These are phyloP conservation scores for Penicillium brevicompactum DNA, from an alignment of 2,329 filamentous ascomycete genomes.

Conservation along the genomic window DNA sequence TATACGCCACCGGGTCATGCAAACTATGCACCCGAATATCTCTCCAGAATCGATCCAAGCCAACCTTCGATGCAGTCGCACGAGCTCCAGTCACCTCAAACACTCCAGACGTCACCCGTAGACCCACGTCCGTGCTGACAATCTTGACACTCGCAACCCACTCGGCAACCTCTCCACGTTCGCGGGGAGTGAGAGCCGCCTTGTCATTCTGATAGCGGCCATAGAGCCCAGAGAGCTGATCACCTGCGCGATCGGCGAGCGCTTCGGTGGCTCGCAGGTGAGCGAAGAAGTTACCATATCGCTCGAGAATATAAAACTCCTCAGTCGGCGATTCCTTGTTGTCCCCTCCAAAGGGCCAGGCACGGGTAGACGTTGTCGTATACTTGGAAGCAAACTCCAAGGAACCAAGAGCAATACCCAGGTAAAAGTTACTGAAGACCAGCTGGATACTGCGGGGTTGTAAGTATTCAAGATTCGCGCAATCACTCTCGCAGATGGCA, in stretches of 20 bases:
- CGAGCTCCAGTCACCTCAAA: constrained; percentile 66
- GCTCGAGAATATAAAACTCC: constrained; percentile 66
- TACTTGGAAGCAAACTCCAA: constrained; percentile 59
- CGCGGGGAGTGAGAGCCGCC: constrained; percentile 49
- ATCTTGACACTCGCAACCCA: constrained; percentile 66
- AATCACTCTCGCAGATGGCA: not conserved
- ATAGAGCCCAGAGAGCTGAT: constrained; percentile 53
- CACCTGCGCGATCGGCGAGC: constrained; percentile 59
- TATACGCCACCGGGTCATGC: constrained; percentile 69
- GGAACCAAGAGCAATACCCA: constrained; percentile 64
- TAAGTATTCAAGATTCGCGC: not conserved
- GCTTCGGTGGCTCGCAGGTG: constrained; percentile 63
- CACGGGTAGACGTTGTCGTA: constrained; percentile 58
- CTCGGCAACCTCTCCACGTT: constrained; percentile 64
- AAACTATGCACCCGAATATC: constrained; percentile 67
- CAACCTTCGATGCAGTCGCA: constrained; percentile 60
- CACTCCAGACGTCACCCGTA: constrained; percentile 61
- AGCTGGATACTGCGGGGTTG: constrained; percentile 56
- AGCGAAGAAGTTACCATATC: constrained; percentile 66
- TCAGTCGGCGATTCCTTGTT: constrained; percentile 62
- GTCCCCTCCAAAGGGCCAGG: constrained; percentile 67
- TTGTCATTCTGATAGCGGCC: constrained; percentile 44
- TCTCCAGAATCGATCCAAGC: constrained; percentile 67
- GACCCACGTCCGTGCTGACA: constrained; percentile 61
- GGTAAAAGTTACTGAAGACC: constrained; percentile 67